These are phyloP conservation scores for Umbelopsis ramanniana DNA, from an alignment of 192 early-diverging fungal species.

Conservation along the genomic window DNA sequence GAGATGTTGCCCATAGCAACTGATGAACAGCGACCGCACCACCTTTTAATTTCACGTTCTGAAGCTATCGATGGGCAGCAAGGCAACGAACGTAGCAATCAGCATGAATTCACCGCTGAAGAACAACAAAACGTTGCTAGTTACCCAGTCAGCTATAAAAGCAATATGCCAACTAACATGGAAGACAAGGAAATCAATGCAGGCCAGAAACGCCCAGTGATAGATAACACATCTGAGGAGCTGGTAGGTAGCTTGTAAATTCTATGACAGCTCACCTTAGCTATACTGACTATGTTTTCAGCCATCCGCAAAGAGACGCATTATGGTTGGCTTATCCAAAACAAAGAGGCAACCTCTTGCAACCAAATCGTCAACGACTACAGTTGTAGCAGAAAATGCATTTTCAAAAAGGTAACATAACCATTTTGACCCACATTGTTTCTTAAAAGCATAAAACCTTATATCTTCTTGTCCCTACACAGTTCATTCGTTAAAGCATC, in stretches of 20 bases:
- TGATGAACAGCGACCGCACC: no score
- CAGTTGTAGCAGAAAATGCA: neutral
- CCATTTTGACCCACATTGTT: neutral
- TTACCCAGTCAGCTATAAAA: neutral
- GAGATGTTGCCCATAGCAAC: no score
- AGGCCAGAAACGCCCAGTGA: neutral
- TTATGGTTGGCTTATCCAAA: neutral
- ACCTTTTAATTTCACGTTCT: no score
- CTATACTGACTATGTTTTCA: neutral
- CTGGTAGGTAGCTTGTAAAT: neutral
- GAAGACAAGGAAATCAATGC: neutral
- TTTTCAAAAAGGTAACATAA: neutral
- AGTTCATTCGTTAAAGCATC: constrained; percentile 16
- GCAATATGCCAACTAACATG: neutral
- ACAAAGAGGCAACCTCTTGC: neutral
- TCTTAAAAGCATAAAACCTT: neutral
- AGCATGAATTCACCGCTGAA: no score
- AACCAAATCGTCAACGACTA: neutral
- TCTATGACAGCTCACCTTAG: no score
- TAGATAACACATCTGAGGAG: neutral
- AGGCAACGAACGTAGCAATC: no score
- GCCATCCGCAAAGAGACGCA: constrained; percentile 2
- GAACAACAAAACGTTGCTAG: no score
- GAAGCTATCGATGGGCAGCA: no score
- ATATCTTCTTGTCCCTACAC: neutral